phyloP scores from a whole-genome alignment of 2,329 filamentous ascomycete genomes.

The Mycosphaerella sp. region DNA sequence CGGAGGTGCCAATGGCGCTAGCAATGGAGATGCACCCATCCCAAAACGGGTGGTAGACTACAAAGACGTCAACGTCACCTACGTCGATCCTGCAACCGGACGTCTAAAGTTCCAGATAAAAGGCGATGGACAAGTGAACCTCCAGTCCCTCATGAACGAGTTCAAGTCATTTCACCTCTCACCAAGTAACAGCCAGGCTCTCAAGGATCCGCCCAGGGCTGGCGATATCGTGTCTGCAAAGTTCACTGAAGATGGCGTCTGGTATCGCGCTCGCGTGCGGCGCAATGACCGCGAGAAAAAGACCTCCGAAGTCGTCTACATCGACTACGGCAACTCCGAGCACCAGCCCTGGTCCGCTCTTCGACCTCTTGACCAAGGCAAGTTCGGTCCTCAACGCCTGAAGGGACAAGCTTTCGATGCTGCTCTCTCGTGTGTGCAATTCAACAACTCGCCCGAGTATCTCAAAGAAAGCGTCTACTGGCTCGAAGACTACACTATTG shows the following conservation, averaged over 20 bases:
- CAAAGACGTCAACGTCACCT: constrained; percentile 86
- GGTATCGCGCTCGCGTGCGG: constrained; percentile 88
- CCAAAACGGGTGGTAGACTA: constrained; percentile 74
- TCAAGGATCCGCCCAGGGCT: constrained; percentile 73
- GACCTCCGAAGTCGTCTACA: constrained; percentile 83
- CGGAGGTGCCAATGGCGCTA: constrained; percentile 37
- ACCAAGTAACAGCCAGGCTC: constrained; percentile 66
- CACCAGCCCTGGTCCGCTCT: constrained; percentile 77
- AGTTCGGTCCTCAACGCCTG: constrained; percentile 76
- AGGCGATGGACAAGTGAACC: constrained; percentile 73
- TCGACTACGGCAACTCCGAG: constrained; percentile 96
- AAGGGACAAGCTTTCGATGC: constrained; percentile 84
- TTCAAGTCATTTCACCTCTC: constrained; percentile 90
- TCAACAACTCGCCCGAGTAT: constrained; percentile 77
- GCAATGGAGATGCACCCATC: constrained; percentile 45
- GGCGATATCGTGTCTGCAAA: constrained; percentile 88
- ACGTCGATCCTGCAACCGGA: constrained; percentile 70
- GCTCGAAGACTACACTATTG: constrained; percentile 66
- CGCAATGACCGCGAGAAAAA: constrained; percentile 88
- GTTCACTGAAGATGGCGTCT: constrained; percentile 82
- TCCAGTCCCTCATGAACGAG: constrained; percentile 81
- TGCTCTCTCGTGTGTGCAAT: constrained; percentile 78
- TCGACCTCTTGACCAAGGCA: constrained; percentile 68
- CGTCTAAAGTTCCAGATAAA: constrained; percentile 88
- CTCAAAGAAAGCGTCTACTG: constrained; percentile 71